Evolutionary conservation across 345 rosid species (phyloP).

Genomic region (Syzygium jambos): DNA sequence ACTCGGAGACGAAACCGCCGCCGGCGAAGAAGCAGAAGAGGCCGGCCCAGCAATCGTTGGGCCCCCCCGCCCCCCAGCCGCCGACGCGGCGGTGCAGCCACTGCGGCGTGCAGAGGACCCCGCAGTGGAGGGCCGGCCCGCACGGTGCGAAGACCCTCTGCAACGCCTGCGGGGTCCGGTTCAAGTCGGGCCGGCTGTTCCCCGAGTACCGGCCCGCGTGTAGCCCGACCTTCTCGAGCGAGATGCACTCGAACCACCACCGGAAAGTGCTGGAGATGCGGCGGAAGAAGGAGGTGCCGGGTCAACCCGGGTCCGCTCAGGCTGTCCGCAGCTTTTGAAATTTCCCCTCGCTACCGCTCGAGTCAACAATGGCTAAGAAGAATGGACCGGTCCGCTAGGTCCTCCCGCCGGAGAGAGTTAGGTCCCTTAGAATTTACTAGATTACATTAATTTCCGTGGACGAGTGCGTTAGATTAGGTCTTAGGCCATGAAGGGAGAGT

Average conservation of each 20-base stretch:
- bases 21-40: conserved; percentile 27
- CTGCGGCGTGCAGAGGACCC: conserved; percentile 88
- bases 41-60: background rate
- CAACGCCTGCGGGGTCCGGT: conserved; percentile 91
- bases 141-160: conserved; percentile 81
- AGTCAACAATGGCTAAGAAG: background rate
- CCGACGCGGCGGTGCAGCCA: conserved; percentile 71
- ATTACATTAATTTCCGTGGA: background rate
- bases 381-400: conserved; percentile 8
- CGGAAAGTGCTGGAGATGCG: conserved; percentile 85
- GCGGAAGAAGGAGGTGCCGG: conserved; percentile 33
- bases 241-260: conserved; percentile 82
- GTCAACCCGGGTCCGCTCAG: conserved; percentile 21
- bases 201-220: conserved; percentile 94
- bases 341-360: background rate
- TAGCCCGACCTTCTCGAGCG: conserved; percentile 78
- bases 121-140: conserved; percentile 97
- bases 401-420: conserved; percentile 1
- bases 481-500: background rate
- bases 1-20: conserved; percentile 13
- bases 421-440: background rate
- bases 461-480: background rate
- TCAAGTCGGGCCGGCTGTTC: conserved; percentile 77
- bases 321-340: conserved; percentile 53
- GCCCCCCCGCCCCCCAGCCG: conserved; percentile 3